Evolutionary conservation across 164 flowering plant species (phyloP).

Genomic region (Macadamia tetraphylla): DNA sequence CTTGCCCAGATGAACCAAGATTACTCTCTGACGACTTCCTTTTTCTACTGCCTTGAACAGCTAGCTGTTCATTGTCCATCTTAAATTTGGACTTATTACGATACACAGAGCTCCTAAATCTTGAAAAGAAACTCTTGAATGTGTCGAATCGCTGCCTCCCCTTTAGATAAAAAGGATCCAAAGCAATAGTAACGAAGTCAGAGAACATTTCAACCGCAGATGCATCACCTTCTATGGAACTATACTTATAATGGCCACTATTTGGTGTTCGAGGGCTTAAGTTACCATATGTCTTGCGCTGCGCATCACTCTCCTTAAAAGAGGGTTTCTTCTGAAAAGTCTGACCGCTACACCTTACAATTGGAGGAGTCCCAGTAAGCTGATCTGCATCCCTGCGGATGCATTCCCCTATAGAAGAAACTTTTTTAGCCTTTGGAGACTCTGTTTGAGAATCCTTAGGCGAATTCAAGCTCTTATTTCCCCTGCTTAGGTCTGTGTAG

Average conservation of each 20-base stretch:
- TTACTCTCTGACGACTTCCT: slow-evolving; percentile 1
- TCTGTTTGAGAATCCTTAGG: slow-evolving; percentile 24
- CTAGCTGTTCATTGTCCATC: slow-evolving; percentile 10
- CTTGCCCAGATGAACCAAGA: background rate
- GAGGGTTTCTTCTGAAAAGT: slow-evolving; percentile 26
- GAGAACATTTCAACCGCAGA: slow-evolving; percentile 42
- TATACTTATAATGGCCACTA: background rate
- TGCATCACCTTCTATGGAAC: slow-evolving; percentile 20
- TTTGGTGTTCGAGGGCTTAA: slow-evolving; percentile 9
- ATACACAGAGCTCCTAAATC: slow-evolving; percentile 44
- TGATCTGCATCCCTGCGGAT: slow-evolving; percentile 10
- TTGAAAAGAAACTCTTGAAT: slow-evolving; percentile 36
- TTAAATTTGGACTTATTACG: slow-evolving; percentile 28
- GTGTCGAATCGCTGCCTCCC: slow-evolving; percentile 28
- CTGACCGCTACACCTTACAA: slow-evolving; percentile 26
- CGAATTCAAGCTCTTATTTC: slow-evolving; percentile 13
- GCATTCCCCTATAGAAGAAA: slow-evolving; percentile 17
- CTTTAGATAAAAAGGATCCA: slow-evolving; percentile 35
- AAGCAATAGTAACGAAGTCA: slow-evolving; percentile 40
- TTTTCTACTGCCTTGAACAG: slow-evolving; percentile 12
- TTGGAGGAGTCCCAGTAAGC: slow-evolving; percentile 18
- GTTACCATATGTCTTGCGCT: slow-evolving; percentile 5
- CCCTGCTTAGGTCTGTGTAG: slow-evolving; percentile 31
- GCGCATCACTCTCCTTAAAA: slow-evolving; percentile 16
- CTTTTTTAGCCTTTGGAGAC: slow-evolving; percentile 13